Percentiles rank a stretch among this genome's conserved stretches.
Evolutionary conservation across 305 asterid genomes (phyloP).

Genomic region (Fraxinus angustifolia): DNA sequence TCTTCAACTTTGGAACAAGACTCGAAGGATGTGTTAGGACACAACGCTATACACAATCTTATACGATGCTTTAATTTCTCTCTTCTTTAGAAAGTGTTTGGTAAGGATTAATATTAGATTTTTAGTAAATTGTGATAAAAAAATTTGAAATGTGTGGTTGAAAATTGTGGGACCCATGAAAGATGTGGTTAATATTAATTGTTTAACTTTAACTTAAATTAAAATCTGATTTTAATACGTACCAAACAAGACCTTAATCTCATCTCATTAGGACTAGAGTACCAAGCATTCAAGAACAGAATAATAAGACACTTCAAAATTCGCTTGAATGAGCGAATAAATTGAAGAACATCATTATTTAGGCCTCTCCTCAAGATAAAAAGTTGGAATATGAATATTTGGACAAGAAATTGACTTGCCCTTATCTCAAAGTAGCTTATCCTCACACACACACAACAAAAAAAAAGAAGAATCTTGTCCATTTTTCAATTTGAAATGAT

Average conservation of each 20-base stretch:
- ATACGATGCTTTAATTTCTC: background rate
- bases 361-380: background rate
- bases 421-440: background rate
- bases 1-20: background rate
- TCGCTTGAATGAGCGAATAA: background rate
- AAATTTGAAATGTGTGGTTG: too few species aligned
- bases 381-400: background rate
- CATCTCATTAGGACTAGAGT: background rate
- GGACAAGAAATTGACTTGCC: background rate
- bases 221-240: too few species aligned
- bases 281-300: background rate
- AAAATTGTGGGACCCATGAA: too few species aligned
- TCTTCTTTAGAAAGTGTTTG: background rate
- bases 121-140: too few species aligned
- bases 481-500: background rate
- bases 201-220: too few species aligned
- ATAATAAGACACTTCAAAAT: background rate
- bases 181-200: too few species aligned
- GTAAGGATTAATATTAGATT: too few species aligned
- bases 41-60: background rate
- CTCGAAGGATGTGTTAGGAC: background rate
- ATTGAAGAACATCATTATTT: background rate
- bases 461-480: background rate
- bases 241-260: too few species aligned
- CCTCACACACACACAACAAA: background rate